Conservation (phyloP, 139 green algal genomes). For the Auxenochlorella pyrenoidosa region DNA sequence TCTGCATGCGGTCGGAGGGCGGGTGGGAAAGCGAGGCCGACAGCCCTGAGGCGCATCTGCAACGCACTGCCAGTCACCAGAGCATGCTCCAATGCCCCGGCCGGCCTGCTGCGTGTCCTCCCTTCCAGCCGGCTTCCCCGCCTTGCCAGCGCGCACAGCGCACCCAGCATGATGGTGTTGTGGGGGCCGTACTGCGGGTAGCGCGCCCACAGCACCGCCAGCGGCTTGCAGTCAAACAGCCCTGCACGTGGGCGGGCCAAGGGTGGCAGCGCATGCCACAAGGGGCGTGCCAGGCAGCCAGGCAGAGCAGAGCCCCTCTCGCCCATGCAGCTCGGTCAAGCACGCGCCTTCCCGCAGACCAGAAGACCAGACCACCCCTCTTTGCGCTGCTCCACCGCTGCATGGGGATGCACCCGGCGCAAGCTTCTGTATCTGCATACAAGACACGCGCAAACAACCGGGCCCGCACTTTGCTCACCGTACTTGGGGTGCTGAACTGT, state of each 20-base stretch:
- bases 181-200: constrained; percentile 63
- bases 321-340: background rate
- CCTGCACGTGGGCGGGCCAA: constrained; percentile 37
- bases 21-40: too few relatives aligned
- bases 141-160: too few relatives aligned
- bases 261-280: background rate
- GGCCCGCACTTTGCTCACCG: constrained; percentile 44
- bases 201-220: constrained; percentile 86
- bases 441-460: too few relatives aligned
- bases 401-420: too few relatives aligned
- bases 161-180: constrained; percentile 93
- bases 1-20: constrained; percentile 66
- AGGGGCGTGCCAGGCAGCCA: background rate
- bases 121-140: too few relatives aligned
- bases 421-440: too few relatives aligned
- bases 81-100: too few relatives aligned
- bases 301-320: background rate
- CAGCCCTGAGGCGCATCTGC: too few relatives aligned
- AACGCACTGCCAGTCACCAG: too few relatives aligned
- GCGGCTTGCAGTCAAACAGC: constrained; percentile 97
- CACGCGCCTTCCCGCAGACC: background rate
- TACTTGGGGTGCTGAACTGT: constrained; percentile 76
- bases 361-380: background rate
- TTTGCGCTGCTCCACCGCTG: too few relatives aligned
- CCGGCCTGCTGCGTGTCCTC: too few relatives aligned